Evolutionary conservation across 2,329 filamentous ascomycete genomes (phyloP).

Genomic region (Ustulina deusta): DNA sequence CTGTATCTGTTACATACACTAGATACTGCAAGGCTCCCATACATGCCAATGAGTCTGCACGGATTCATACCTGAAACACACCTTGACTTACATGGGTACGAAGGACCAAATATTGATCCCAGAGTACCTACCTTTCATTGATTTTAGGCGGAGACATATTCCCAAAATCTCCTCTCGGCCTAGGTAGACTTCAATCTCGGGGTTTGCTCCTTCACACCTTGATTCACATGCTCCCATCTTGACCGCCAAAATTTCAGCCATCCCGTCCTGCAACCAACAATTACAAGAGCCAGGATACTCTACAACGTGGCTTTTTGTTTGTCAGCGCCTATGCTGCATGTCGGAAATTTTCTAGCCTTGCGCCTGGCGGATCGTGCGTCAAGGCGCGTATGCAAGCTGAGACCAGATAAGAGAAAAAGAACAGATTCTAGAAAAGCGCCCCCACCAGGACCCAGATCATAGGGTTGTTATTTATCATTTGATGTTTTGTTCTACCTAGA

Average conservation of each 20-base stretch:
- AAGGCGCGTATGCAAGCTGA: conserved; percentile 48
- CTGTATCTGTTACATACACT: neutral
- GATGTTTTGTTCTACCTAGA: neutral
- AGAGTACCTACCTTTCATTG: neutral
- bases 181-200: neutral
- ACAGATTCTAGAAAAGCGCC: conserved; percentile 38
- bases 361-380: conserved; percentile 37
- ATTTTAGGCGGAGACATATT: neutral
- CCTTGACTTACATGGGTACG: neutral
- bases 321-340: conserved; percentile 12
- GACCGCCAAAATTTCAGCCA: conserved; percentile 13
- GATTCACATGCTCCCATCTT: conserved; percentile 20
- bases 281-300: conserved; percentile 3
- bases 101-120: neutral
- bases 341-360: conserved; percentile 28
- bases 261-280: conserved; percentile 21
- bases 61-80: neutral
- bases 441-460: conserved; percentile 7
- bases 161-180: conserved; percentile 3
- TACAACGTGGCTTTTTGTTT: neutral
- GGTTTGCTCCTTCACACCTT: neutral
- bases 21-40: neutral
- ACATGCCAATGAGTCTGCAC: neutral
- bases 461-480: conserved; percentile 15
- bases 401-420: conserved; percentile 29